These are phyloP conservation scores for Musa troglodytarum DNA, from an alignment of 176 grass and related monocot genomes.

Conservation along the genomic window DNA sequence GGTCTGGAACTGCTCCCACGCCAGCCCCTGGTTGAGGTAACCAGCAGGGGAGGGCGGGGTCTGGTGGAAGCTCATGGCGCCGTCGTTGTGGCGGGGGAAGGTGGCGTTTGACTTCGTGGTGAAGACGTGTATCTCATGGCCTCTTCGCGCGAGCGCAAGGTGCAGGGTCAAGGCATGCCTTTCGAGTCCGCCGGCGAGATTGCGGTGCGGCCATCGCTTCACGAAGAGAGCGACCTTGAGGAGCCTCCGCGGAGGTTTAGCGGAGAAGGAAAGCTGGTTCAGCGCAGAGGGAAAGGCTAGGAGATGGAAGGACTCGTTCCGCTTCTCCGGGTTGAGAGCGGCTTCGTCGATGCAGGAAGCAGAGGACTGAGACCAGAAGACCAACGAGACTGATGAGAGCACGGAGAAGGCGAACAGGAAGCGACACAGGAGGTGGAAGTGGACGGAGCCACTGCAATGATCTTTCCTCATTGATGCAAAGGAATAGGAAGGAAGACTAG, in stretches of 20 bases:
- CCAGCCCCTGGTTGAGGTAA: slow-evolving; percentile 40
- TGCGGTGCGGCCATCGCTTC: slow-evolving; percentile 32
- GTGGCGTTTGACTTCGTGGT: slow-evolving; percentile 19
- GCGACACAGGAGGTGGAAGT: background rate
- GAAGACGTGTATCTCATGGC: slow-evolving; percentile 44
- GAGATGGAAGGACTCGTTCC: slow-evolving; percentile 22
- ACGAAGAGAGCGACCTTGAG: slow-evolving; percentile 45
- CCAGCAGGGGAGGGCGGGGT: slow-evolving; percentile 30
- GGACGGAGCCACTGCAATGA: background rate
- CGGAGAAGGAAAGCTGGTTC: slow-evolving; percentile 43
- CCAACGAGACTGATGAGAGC: background rate
- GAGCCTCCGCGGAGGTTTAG: slow-evolving; percentile 13
- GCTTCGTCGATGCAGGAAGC: background rate
- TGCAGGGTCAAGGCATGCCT: slow-evolving; percentile 43
- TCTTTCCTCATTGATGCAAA: background rate
- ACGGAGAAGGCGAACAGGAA: slow-evolving; percentile 4
- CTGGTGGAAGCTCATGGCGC: slow-evolving; percentile 26
- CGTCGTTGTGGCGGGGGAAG: slow-evolving; percentile 5
- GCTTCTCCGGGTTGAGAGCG: background rate
- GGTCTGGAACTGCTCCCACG: slow-evolving; percentile 41
- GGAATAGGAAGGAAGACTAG: background rate
- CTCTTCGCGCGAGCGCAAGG: slow-evolving; percentile 32
- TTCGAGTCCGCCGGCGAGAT: slow-evolving; percentile 37
- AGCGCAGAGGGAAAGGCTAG: slow-evolving; percentile 33
- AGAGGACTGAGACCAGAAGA: background rate